A percentile compares a stretch with the other conserved stretches of the same genome.
These are phyloP conservation scores for Babesia gibsoni DNA, from an alignment of 169 alveolate genomes.

Conservation along the genomic window DNA sequence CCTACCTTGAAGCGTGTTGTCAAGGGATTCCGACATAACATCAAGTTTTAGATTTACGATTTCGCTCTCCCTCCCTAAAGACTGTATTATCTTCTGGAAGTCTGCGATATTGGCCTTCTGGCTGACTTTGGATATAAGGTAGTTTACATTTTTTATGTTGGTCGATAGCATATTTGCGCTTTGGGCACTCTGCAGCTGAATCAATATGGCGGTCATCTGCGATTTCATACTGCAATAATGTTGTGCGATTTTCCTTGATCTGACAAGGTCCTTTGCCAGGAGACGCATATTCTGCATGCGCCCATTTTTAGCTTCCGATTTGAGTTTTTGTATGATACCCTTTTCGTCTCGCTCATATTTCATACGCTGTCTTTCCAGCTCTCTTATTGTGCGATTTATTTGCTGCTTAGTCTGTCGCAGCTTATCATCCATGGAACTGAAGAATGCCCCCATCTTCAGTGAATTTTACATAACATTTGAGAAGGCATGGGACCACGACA, in stretches of 20 bases:
- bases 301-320: slow-evolving; percentile 34
- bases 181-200: slow-evolving; percentile 47
- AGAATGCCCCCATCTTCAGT: slow-evolving; percentile 42
- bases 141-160: slow-evolving; percentile 46
- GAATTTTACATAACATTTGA: too few relatives aligned
- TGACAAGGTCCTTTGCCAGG: slow-evolving; percentile 51
- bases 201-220: slow-evolving; percentile 37
- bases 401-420: slow-evolving; percentile 45
- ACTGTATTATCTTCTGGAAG: slow-evolving; percentile 40
- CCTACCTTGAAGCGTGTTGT: slow-evolving; percentile 17
- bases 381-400: slow-evolving; percentile 42
- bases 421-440: slow-evolving; percentile 31
- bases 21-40: slow-evolving; percentile 55
- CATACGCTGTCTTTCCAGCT: slow-evolving; percentile 50
- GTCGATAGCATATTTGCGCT: slow-evolving; percentile 39
- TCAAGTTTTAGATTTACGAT: slow-evolving; percentile 46
- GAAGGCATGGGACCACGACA: too few relatives aligned
- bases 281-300: slow-evolving; percentile 23
- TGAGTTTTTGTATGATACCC: slow-evolving; percentile 14
- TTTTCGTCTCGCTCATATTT: slow-evolving; percentile 37
- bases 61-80: slow-evolving; percentile 28
- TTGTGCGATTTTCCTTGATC: slow-evolving; percentile 31
- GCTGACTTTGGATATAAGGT: slow-evolving; percentile 38
- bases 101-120: slow-evolving; percentile 35
- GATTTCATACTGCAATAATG: slow-evolving; percentile 45